Conservation (phyloP, 441 rosid genomes). For the Manihot esculenta region DNA sequence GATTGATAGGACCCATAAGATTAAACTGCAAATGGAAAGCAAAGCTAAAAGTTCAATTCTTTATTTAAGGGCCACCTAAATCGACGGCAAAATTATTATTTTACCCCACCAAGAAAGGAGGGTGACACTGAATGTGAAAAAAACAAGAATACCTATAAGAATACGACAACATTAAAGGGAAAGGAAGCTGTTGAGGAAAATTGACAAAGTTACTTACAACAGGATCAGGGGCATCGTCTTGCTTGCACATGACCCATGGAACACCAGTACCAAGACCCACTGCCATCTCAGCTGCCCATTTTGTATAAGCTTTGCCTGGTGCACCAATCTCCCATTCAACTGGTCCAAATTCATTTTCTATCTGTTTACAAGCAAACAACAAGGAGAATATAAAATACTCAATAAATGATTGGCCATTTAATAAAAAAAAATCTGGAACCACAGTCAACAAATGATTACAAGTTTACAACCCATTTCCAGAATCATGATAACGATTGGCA, state of each 20-base stretch:
- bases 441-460: constrained; percentile 4
- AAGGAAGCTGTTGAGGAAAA: constrained; percentile 13
- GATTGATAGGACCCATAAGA: constrained; percentile 16
- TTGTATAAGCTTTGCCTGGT: constrained; percentile 63
- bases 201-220: constrained; percentile 44
- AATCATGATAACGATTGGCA: constrained; percentile 12
- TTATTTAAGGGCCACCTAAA: constrained; percentile 15
- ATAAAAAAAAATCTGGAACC: not conserved
- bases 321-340: constrained; percentile 78
- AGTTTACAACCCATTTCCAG: constrained; percentile 8
- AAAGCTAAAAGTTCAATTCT: not conserved
- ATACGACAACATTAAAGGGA: constrained; percentile 25
- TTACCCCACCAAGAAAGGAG: constrained; percentile 23
- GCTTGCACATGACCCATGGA: constrained; percentile 99
- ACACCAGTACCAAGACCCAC: constrained; percentile 89
- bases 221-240: constrained; percentile 93
- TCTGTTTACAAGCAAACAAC: constrained; percentile 43
- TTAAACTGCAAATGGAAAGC: constrained; percentile 7
- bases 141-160: not conserved
- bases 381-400: constrained; percentile 10
- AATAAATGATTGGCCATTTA: not conserved
- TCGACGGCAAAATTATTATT: constrained; percentile 3
- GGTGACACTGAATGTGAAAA: constrained; percentile 1
- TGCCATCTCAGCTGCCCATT: constrained; percentile 97
- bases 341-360: constrained; percentile 94